Percentiles rank a stretch among this genome's conserved stretches.
Evolutionary conservation across 176 grass and related monocot genomes (phyloP).

Genomic region (Pharus latifolius): DNA sequence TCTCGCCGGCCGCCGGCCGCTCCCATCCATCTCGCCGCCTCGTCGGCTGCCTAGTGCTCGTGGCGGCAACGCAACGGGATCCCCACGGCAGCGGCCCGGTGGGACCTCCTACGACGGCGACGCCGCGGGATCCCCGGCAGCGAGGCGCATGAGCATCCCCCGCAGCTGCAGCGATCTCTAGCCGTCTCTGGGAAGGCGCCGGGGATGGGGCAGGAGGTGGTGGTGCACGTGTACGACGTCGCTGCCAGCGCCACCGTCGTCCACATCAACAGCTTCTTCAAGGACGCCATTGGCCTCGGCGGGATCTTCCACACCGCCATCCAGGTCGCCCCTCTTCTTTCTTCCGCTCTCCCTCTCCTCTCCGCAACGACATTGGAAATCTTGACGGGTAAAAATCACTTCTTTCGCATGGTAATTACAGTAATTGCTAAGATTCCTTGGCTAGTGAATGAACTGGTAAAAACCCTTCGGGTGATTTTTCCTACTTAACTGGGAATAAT

Average conservation of each 20-base stretch:
- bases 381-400: neutral
- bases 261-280: slow-evolving; percentile 60
- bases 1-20: too few relatives aligned
- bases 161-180: neutral
- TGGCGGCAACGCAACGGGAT: too few relatives aligned
- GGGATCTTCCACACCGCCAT: slow-evolving; percentile 68
- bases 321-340: too few relatives aligned
- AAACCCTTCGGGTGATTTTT: neutral
- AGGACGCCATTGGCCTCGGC: slow-evolving; percentile 47
- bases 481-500: neutral
- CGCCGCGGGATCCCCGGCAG: too few relatives aligned
- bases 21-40: too few relatives aligned
- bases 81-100: too few relatives aligned
- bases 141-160: too few relatives aligned
- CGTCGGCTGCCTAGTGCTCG: too few relatives aligned
- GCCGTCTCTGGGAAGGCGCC: neutral
- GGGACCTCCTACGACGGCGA: too few relatives aligned
- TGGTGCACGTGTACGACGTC: slow-evolving; percentile 54
- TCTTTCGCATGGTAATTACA: neutral
- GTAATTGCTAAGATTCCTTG: too few relatives aligned
- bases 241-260: slow-evolving; percentile 25
- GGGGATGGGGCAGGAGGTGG: slow-evolving; percentile 18
- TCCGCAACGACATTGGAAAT: neutral
- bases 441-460: too few relatives aligned
- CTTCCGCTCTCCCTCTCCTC: too few relatives aligned